Conservation (phyloP, 225 moss, liverwort and hornwort genomes). For the Asterella californica region DNA sequence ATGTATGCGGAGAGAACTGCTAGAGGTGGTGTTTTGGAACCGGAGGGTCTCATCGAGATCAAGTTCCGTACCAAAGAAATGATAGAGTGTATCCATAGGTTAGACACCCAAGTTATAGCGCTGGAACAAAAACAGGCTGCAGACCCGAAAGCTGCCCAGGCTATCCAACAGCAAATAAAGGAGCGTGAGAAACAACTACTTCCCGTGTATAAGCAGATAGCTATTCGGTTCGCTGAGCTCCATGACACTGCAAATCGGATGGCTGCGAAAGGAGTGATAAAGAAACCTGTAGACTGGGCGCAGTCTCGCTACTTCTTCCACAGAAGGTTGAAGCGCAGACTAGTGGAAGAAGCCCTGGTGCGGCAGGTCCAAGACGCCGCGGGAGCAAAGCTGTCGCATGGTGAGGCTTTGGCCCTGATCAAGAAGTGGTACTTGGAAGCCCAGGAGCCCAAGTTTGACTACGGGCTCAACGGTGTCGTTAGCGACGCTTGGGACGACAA, state of each 20-base stretch:
- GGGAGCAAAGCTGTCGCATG: slow-evolving; percentile 48
- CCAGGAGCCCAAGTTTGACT: slow-evolving; percentile 20
- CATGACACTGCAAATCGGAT: slow-evolving; percentile 88
- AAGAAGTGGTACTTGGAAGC: slow-evolving; percentile 48
- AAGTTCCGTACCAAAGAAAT: slow-evolving; percentile 83
- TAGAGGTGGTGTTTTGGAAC: slow-evolving; percentile 81
- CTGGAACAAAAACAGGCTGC: slow-evolving; percentile 45
- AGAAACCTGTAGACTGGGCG: slow-evolving; percentile 82
- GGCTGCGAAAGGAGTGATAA: slow-evolving; percentile 91
- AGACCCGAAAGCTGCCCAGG: slow-evolving; percentile 25
- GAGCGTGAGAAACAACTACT: slow-evolving; percentile 63
- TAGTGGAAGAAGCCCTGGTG: slow-evolving; percentile 71
- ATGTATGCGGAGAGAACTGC: slow-evolving; percentile 90
- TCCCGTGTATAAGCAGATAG: slow-evolving; percentile 89
- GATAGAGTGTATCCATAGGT: slow-evolving; percentile 76
- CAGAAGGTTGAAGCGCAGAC: slow-evolving; percentile 71
- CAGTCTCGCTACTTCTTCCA: slow-evolving; percentile 78
- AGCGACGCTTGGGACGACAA: slow-evolving; percentile 65
- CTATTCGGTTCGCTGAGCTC: slow-evolving; percentile 85
- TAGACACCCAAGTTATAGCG: slow-evolving; percentile 53
- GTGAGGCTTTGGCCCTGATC: slow-evolving; percentile 53
- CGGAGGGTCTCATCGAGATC: slow-evolving; percentile 93
- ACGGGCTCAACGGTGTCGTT: slow-evolving; percentile 20
- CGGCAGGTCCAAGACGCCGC: slow-evolving; percentile 58
- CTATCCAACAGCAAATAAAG: slow-evolving; percentile 59